Base-by-base conservation (phyloP, 116 monocot species). In the Papilionanthe hybrid region DNA sequence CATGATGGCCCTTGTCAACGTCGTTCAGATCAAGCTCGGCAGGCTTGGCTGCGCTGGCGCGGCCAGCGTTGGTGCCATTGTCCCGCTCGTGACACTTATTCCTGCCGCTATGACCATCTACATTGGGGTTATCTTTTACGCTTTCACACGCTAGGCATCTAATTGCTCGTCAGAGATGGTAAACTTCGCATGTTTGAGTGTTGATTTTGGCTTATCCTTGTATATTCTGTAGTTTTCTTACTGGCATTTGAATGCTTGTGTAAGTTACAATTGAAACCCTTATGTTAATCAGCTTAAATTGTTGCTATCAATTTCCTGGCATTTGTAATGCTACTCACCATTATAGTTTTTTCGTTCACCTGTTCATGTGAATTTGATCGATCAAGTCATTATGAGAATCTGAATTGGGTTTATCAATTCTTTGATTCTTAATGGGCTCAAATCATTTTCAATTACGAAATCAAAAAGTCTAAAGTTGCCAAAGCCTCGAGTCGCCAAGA, bases 11-110 rank as follows among this genome's bases (percentile, higher is more conserved):
- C 86, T 96, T n/a, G 86, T 96, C 76, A 90, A 93, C 28, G 79
- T 96, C 11, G 91, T 93, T 42, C 91, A 93, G 88, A 80, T 93
- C 77, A 96, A 93, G 85, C 88, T 96, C 12, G 95, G 95, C 3
- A 79, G 77, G 82, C 82, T 96, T 5, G 84, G 86, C 2, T 96
- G 93, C 81, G 87, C 84, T 42, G 81, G 83, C 19, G 78, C 82
- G n/a, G 84, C 79, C 42, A 77, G 85, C 23, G 82, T 83, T 1
- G 91, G 85, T 0, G 95, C 91, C 7, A 72, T 96, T 42, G 73
- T 87, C 10, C 87, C 93, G 4, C 90, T 96, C 30, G 91, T 93
- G 7, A 83, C 87, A 9, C 86, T 93, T 15, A 83, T 93, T 25
- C 91, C 93, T 3, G 66, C 83, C 37, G 89, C 89, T 22, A 87